Evolutionary conservation across 1,284 basidiomycete species (phyloP).

Genomic region (Neotropicomus parvogracilis): DNA sequence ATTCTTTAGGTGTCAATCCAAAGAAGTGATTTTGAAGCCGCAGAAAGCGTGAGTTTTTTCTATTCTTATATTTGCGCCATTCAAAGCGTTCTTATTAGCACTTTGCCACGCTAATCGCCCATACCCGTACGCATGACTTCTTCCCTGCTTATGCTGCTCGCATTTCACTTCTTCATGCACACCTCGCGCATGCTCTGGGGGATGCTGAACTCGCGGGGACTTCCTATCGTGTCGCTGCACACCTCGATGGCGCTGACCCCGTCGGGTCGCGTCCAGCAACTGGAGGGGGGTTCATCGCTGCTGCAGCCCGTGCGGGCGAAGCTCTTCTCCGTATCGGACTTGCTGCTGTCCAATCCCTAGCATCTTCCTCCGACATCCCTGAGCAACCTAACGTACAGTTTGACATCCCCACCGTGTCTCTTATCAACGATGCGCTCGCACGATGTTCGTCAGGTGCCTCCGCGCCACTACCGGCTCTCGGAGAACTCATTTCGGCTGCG

Average conservation of each 20-base stretch:
- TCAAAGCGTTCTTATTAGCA: slow-evolving; percentile 34
- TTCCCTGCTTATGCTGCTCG: slow-evolving; percentile 57
- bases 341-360: slow-evolving; percentile 10
- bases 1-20: slow-evolving; percentile 51
- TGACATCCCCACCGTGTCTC: slow-evolving; percentile 16
- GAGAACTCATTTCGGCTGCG: slow-evolving; percentile 31
- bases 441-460: slow-evolving; percentile 26
- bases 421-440: slow-evolving; percentile 29
- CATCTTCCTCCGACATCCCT: neutral
- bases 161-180: slow-evolving; percentile 64
- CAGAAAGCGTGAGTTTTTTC: slow-evolving; percentile 41
- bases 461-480: slow-evolving; percentile 26
- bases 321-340: slow-evolving; percentile 56
- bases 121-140: slow-evolving; percentile 53
- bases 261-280: slow-evolving; percentile 12
- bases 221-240: slow-evolving; percentile 60
- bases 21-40: slow-evolving; percentile 63
- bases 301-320: slow-evolving; percentile 58
- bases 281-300: slow-evolving; percentile 49
- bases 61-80: neutral
- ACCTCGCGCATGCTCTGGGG: slow-evolving; percentile 62
- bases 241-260: slow-evolving; percentile 36
- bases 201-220: slow-evolving; percentile 47
- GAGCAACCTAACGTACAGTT: slow-evolving; percentile 14
- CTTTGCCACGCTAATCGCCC: slow-evolving; percentile 54